Evolutionary conservation across 176 grass and related monocot species (phyloP).

Genomic region (Avena eriantha): DNA sequence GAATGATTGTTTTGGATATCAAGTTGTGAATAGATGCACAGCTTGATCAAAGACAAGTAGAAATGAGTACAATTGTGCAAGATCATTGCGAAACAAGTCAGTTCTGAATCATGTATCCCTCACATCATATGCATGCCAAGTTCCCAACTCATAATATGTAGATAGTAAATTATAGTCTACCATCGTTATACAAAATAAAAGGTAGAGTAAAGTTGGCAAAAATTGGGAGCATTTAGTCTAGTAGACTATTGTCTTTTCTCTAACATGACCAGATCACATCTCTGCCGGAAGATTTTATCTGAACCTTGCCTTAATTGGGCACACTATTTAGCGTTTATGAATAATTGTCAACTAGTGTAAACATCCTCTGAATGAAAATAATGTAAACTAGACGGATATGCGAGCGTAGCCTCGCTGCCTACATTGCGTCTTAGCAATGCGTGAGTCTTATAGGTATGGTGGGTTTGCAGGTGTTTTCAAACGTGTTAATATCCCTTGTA

Average conservation of each 20-base stretch:
- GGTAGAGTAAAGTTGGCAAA: not conserved
- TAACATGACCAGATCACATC: constrained; percentile 11
- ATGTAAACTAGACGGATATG: not conserved
- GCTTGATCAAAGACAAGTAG: constrained; percentile 27
- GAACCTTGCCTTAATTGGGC: not conserved
- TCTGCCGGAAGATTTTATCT: not conserved
- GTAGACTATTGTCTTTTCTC: not conserved
- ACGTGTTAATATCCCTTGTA: no score
- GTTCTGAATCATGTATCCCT: constrained; percentile 28
- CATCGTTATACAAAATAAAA: not conserved
- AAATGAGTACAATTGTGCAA: constrained; percentile 41
- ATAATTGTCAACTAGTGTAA: not conserved
- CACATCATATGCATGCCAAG: constrained; percentile 32
- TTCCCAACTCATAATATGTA: constrained; percentile 19
- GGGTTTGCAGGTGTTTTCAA: no score
- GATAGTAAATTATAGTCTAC: not conserved
- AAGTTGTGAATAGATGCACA: constrained; percentile 36
- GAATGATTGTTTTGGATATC: constrained; percentile 37
- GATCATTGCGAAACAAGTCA: constrained; percentile 41
- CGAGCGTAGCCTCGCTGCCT: no score
- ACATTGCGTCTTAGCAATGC: no score
- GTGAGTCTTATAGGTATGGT: no score
- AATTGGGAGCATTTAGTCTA: constrained; percentile 9
- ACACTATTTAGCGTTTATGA: not conserved
- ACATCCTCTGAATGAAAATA: not conserved